Conservation (phyloP, 2,329 filamentous ascomycete genomes). For the Sordariomycetes sp. region DNA sequence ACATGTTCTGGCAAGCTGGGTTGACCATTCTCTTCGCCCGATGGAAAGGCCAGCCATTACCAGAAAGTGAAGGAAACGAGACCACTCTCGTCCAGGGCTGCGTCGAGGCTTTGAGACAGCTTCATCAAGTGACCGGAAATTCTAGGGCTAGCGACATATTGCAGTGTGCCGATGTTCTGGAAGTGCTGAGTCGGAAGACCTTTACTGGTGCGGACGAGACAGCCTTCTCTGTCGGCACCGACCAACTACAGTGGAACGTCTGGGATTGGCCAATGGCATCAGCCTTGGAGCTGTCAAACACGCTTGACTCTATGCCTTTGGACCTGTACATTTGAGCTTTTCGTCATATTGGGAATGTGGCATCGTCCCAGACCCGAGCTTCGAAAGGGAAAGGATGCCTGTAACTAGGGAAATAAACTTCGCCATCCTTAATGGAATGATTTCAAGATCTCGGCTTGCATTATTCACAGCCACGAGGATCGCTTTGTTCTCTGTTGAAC, state of each 20-base stretch:
- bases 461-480: too few species aligned
- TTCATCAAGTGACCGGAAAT: conserved; percentile 8
- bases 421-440: too few species aligned
- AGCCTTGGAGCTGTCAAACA: conserved; percentile 13
- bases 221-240: conserved; percentile 3
- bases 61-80: conserved; percentile 7
- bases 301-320: conserved; percentile 11
- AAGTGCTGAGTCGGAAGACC: conserved; percentile 10
- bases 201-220: conserved; percentile 7
- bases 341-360: neutral
- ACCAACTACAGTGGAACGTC: conserved; percentile 14
- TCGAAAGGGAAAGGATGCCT: too few species aligned
- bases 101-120: conserved; percentile 5
- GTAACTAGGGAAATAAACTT: too few species aligned
- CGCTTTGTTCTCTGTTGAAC: too few species aligned
- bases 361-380: too few species aligned
- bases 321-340: conserved; percentile 4
- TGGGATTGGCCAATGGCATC: conserved; percentile 18
- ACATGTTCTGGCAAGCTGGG: conserved; percentile 16
- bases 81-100: conserved; percentile 7
- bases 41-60: conserved; percentile 11
- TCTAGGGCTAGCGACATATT: conserved; percentile 4
- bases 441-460: too few species aligned
- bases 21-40: conserved; percentile 12
- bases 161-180: conserved; percentile 12